phyloP scores from a whole-genome alignment of 495 filamentous ascomycete genomes.

The Pyrenopolyporus hunteri region DNA sequence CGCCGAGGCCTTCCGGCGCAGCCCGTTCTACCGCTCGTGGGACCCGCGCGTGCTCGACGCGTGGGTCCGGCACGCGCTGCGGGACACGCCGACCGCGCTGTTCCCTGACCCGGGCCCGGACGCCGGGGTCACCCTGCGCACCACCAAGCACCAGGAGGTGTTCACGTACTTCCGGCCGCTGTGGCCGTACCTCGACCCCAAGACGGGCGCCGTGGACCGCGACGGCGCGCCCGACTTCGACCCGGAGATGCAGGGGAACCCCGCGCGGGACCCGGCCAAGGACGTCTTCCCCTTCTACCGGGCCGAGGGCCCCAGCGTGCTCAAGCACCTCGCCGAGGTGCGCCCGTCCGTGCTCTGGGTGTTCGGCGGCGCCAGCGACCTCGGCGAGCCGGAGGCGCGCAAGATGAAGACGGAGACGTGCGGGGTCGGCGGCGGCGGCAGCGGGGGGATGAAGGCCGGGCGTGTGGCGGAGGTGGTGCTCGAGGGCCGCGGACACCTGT shows the following conservation, averaged over 20 bases:
- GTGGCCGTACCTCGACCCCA: slow-evolving; percentile 32
- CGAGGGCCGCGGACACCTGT: slow-evolving; percentile 74
- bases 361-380: slow-evolving; percentile 69
- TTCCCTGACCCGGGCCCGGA: slow-evolving; percentile 52
- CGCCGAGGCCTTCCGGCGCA: slow-evolving; percentile 61
- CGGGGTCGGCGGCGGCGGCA: slow-evolving; percentile 69
- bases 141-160: slow-evolving; percentile 66
- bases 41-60: slow-evolving; percentile 71
- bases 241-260: slow-evolving; percentile 22
- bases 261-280: not conserved
- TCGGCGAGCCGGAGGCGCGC: slow-evolving; percentile 61
- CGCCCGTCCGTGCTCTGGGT: slow-evolving; percentile 84
- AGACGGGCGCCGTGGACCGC: slow-evolving; percentile 24
- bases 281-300: slow-evolving; percentile 71
- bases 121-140: slow-evolving; percentile 59
- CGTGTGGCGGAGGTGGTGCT: slow-evolving; percentile 73
- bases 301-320: slow-evolving; percentile 69
- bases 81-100: slow-evolving; percentile 63
- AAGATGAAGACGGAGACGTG: slow-evolving; percentile 67
- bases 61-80: slow-evolving; percentile 70
- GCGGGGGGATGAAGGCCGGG: slow-evolving; percentile 67
- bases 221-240: slow-evolving; percentile 43
- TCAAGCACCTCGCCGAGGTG: slow-evolving; percentile 68
- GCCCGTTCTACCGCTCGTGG: slow-evolving; percentile 74
- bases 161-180: slow-evolving; percentile 58